Base-by-base conservation (phyloP, 306 rosid genomes). In the Citrullus amarus region DNA sequence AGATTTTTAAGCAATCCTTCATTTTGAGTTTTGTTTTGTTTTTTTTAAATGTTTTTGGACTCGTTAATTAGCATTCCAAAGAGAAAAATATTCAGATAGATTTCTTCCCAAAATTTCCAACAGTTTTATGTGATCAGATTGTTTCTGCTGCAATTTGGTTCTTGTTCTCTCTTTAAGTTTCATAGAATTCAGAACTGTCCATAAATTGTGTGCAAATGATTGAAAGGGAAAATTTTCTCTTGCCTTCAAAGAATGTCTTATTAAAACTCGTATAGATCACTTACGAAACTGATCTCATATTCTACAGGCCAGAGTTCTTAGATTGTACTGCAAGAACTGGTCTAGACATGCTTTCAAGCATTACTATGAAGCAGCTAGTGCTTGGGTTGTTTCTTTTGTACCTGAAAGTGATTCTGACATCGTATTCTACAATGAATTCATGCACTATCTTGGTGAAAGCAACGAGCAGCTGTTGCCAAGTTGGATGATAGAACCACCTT, bases 301-400 rank as follows among this genome's bases (percentile, higher is more conserved):
- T 48, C 34, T 74, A 86, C 96, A 95, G 99, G 82, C 99, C 99
- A 6, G 98, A 95, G 70, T 91, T 87, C 87, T 81, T 95, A 79
- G 99, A 95, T 79, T 95, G 98, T 89, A 95, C 99, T 46, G 99
- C 99, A 67, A 92, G 97, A 86, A 95, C 99, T 72, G 83, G 98
- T 81, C 83, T 95, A 76, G 99, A 95, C 82, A 95, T 95, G 97
- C 99, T 95, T 79, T 85, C 97, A 51, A 92, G 90, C 99, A 95
- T 88, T 95, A 95, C 82, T 89, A 91, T 81, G 98, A 95, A 84
- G 99, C 98, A 48, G 91, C 92, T 78, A 91, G 89, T 62, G 96
- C 97, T 78, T 95, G 97, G 99, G 99, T 92, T 85, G 91, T 95
- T 79, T 95, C 92, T 85, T 95, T 95, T 84, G 96, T 91, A 79